Base-by-base conservation (phyloP, 371 early-diverging fungal genomes). In the Gilbertella persicaria region DNA sequence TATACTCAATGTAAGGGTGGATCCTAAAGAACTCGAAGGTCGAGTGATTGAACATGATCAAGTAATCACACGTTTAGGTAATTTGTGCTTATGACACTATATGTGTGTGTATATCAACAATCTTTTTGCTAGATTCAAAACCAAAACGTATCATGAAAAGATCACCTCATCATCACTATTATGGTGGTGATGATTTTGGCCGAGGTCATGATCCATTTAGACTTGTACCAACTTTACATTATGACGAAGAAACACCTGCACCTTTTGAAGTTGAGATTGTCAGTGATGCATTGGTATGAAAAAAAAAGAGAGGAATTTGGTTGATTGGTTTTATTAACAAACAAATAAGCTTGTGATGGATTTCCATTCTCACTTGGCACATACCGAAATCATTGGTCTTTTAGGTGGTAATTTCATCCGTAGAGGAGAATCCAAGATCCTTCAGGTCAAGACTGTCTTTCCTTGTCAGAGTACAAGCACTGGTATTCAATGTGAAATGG, bases 301-400 rank as follows among this genome's bases (percentile, higher is more conserved):
- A n/a, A n/a, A n/a, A n/a, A n/a, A n/a, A n/a, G n/a, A n/a, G n/a
- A n/a, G n/a, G n/a, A n/a, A n/a, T n/a, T n/a, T 37, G 37, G 8
- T n/a, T 45, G n/a, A 2, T 35, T 12, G 14, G 17, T 21, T n/a
- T 9, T 14, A 13, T 28, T 13, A n/a, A 28, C 26, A 44, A 28
- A 44, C 12, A 43, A 1, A 37, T 7, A 66, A 86, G 89, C 73
- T 88, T 24, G 75, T 90, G 3, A 92, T 94, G 91, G 94, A 93
- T 60, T 84, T 94, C 45, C 94, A 92, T 93, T 75, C 93, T 14
- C 92, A 93, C 62, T 56, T 94, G 59, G 85, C 89, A 37, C 78
- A 86, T 30, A 88, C 92, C 2, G 94, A 94, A 62, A 86, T 94
- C 12, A 93, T 94, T 64, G 94, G 94, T 4, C 75, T 93, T 12